Evolutionary conservation across 2,329 filamentous ascomycete species (phyloP).

Genomic region (Calonectria crousiana): DNA sequence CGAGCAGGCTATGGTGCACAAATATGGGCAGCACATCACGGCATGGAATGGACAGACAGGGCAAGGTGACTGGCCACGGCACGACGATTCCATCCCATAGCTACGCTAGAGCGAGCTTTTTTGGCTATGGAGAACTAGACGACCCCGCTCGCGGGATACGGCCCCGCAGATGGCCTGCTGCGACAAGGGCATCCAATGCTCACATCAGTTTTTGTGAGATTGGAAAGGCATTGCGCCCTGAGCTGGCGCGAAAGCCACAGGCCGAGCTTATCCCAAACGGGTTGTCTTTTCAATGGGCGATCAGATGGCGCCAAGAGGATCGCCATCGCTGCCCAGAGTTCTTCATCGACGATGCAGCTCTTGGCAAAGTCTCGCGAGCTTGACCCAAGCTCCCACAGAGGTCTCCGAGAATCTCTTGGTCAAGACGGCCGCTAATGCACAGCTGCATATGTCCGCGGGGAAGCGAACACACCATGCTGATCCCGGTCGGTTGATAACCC

Average conservation of each 20-base stretch:
- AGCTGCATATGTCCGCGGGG: constrained; percentile 4
- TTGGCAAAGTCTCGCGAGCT: neutral
- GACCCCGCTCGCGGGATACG: constrained; percentile 12
- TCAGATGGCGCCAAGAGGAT: neutral
- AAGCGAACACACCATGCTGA: neutral
- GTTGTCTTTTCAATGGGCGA: neutral
- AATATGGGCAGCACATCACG: neutral
- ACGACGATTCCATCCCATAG: constrained; percentile 3
- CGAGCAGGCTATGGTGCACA: neutral
- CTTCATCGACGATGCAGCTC: neutral
- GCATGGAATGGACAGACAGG: constrained; percentile 1
- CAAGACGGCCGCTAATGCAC: constrained; percentile 11
- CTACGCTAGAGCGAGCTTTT: constrained; percentile 7
- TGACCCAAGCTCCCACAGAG: neutral
- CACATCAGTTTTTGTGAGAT: neutral
- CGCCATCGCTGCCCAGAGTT: neutral
- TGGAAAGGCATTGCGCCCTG: neutral
- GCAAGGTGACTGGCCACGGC: constrained; percentile 4
- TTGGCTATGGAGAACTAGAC: constrained; percentile 13
- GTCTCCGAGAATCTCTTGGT: neutral
- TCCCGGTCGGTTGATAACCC: neutral
- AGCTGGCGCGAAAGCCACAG: neutral
- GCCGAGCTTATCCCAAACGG: neutral
- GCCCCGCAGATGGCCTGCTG: constrained; percentile 3
- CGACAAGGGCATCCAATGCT: constrained; percentile 3